phyloP scores from a whole-genome alignment of 768 basidiomycete genomes.

The Russula olivacea region DNA sequence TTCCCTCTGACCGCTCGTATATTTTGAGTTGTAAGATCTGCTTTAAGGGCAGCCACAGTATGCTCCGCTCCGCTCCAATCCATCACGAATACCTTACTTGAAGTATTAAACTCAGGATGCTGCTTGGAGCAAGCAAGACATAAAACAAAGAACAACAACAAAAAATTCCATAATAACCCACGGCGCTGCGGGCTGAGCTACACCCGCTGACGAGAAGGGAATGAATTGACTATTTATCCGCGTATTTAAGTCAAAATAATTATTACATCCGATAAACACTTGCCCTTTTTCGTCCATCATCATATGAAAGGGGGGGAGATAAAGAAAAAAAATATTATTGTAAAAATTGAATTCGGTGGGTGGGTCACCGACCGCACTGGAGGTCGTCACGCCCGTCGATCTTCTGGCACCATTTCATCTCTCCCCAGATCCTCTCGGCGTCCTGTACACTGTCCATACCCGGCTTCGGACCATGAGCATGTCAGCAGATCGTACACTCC shows the following conservation, averaged over 20 bases:
- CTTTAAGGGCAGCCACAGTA: too few relatives aligned
- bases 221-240: neutral
- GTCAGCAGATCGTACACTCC: neutral
- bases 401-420: neutral
- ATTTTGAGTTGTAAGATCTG: too few relatives aligned
- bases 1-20: neutral
- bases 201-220: neutral
- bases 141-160: neutral
- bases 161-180: neutral
- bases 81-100: neutral
- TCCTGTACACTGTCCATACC: neutral
- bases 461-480: neutral
- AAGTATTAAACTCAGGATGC: neutral
- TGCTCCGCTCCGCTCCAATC: neutral
- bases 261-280: neutral
- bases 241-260: neutral
- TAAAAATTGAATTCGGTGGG: neutral
- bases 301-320: too few relatives aligned
- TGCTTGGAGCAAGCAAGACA: neutral
- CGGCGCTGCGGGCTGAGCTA: too few relatives aligned
- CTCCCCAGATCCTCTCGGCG: neutral
- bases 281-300: neutral
- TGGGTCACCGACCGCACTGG: constrained; percentile 1
- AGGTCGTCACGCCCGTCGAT: constrained; percentile 4
- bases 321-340: neutral